Base-by-base conservation (phyloP, 441 rosid genomes). In the Erodium texanum region DNA sequence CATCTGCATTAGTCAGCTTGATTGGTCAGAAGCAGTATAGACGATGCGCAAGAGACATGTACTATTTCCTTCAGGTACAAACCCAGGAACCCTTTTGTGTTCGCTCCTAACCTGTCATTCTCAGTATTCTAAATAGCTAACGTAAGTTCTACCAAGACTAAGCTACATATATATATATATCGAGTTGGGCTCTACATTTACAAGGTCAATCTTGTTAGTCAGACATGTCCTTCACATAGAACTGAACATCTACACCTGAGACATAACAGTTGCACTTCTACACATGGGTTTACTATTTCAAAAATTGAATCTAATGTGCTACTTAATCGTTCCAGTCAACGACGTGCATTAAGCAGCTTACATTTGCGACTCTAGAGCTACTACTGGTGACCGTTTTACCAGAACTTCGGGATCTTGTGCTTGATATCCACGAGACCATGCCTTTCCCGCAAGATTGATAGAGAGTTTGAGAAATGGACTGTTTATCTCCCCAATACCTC, bases 1-100 rank as follows among this genome's bases (percentile, higher is more conserved):
- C 99, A n/a, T 66, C 96, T 48, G 79, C 97, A 41, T 82, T 94
- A 71, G 99, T 94, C 71, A 81, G 98, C 82, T 82, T 94, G 82
- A 85, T 94, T 41, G 99, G 99, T 72, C 71, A 67, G 24, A 94
- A 90, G 45, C 99, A 94, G 72, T 94, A 94, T 83, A 89, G 81
- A 75, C 86, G 96, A 12, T 88, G 99, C 67, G 97, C 98, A 5
- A 84, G 87, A 80, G 99, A 92, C 77, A 92, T 94, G 66, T 94
- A 82, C 78, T 86, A 84, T 74, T 94, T 94, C 82, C 89, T 96
- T 70, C 99, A 94, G 97, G 98, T 92, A 62, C 14, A 66, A 27
- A 68, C 22, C 27, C 22, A 20, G 19, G 1, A 52, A 19, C 19
- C 24, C 22, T 3, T 19, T 18, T 54, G 23, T 5, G 19, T 54